Evolutionary conservation across 2,329 filamentous ascomycete species (phyloP).

Genomic region (Fusarium anguioides): DNA sequence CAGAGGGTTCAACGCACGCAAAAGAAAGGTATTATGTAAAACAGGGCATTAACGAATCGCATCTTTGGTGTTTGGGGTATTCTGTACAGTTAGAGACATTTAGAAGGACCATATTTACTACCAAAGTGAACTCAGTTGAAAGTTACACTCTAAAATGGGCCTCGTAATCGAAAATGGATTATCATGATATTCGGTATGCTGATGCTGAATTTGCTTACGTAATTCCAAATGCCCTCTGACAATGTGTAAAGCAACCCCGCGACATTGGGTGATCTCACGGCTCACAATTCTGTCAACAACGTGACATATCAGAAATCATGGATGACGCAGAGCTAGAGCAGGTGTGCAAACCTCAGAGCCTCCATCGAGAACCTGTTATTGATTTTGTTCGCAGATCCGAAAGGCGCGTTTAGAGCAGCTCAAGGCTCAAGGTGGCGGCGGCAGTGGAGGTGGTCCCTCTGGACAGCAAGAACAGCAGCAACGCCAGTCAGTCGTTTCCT

Average conservation of each 20-base stretch:
- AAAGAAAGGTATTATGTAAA: not conserved
- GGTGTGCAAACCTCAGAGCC: slow-evolving; percentile 38
- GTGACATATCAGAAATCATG: slow-evolving; percentile 47
- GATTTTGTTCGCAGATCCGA: slow-evolving; percentile 72
- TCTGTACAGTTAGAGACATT: not conserved
- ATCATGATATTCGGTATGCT: not conserved
- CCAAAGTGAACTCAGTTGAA: not conserved
- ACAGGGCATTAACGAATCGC: slow-evolving; percentile 1
- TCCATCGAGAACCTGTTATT: not conserved
- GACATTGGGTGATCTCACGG: slow-evolving; percentile 34
- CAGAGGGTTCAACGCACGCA: not conserved
- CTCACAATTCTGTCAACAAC: slow-evolving; percentile 17
- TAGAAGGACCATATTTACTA: not conserved
- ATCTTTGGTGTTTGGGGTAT: slow-evolving; percentile 20
- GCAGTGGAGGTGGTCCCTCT: slow-evolving; percentile 54
- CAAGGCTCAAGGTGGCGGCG: slow-evolving; percentile 74
- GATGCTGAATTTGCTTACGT: not conserved
- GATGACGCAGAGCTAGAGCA: slow-evolving; percentile 59
- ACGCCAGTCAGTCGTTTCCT: slow-evolving; percentile 51
- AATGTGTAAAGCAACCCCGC: slow-evolving; percentile 32
- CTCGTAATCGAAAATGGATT: not conserved
- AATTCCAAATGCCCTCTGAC: slow-evolving; percentile 42
- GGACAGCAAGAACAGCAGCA: slow-evolving; percentile 70
- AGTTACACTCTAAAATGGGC: not conserved
- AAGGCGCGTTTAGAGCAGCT: slow-evolving; percentile 94